Base-by-base conservation (phyloP, 2,329 filamentous ascomycete genomes). In the Coniosporium uncinatum region DNA sequence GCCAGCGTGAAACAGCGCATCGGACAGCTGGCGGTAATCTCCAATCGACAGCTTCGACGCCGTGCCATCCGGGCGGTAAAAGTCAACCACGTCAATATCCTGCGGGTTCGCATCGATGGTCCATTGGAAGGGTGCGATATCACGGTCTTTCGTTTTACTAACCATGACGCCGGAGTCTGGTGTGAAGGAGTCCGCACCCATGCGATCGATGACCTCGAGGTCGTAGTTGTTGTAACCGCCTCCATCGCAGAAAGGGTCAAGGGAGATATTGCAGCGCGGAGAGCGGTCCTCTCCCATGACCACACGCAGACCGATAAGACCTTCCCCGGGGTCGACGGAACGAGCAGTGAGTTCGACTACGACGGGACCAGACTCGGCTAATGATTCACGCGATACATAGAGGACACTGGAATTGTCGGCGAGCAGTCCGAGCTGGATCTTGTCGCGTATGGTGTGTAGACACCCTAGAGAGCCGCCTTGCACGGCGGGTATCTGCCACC, bases 81-180 rank as follows among this genome's bases (percentile, higher is more conserved):
- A n/a, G n/a, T n/a, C n/a, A n/a, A n/a, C n/a, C n/a, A n/a, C n/a
- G n/a, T n/a, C n/a, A n/a, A n/a, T n/a, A n/a, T n/a, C n/a, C n/a
- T n/a, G n/a, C n/a, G n/a, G n/a, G n/a, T n/a, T n/a, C 54, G 73
- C 73, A 45, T 76, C 73, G 31, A 76, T 71, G 19, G 64, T 64
- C 72, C 73, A 76, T 45, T 76, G 72, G 60, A 76, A 76, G 0
- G 73, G 73, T 46, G 61, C 52, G 13, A n/a, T 13, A 46, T 67
- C 67, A 16, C 42, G 46, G 43, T 71, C 61, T 54, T 72, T 75
- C 18, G 69, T 71, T 59, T 76, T 77, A 61, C 64, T 71, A 39
- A 76, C 67, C 63, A 75, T 65, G 36, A 76, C 73, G 5, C 73
- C 73, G 0, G 64, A 62, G 45, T 76, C 73, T 0, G 72, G 66